Conservation (phyloP, 2,329 filamentous ascomycete species). For the Neoarthrinium moseri region DNA sequence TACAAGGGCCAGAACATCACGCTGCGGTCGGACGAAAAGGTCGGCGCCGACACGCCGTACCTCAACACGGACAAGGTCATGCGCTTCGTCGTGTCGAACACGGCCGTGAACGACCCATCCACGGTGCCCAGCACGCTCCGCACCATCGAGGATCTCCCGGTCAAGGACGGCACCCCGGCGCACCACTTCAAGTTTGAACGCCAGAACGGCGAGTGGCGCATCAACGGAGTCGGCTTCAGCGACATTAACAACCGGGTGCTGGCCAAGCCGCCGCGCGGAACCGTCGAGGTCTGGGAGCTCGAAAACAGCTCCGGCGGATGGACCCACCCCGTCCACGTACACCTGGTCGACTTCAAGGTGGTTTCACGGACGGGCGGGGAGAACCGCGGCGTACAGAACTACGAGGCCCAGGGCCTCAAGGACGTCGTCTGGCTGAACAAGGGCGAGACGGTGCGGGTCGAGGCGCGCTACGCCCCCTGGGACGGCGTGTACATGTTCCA, state of each 20-base stretch:
- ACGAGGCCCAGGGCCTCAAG: conserved; percentile 52
- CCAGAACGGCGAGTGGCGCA: conserved; percentile 43
- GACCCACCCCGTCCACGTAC: conserved; percentile 56
- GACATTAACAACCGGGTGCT: conserved; percentile 47
- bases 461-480: conserved; percentile 33
- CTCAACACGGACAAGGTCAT: conserved; percentile 50
- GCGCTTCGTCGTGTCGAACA: conserved; percentile 44
- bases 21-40: conserved; percentile 29
- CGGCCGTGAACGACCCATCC: conserved; percentile 33
- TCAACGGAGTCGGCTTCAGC: conserved; percentile 48
- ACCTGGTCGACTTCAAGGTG: conserved; percentile 58
- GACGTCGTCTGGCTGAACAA: conserved; percentile 55
- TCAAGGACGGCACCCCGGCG: conserved; percentile 32
- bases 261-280: conserved; percentile 44
- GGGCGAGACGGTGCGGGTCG: conserved; percentile 48
- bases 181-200: conserved; percentile 45
- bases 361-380: conserved; percentile 42
- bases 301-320: conserved; percentile 49
- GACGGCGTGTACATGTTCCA: conserved; percentile 52
- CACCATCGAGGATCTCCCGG: conserved; percentile 36
- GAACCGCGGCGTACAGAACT: conserved; percentile 42
- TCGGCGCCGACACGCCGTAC: conserved; percentile 47
- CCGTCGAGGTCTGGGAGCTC: conserved; percentile 48
- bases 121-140: conserved; percentile 32
- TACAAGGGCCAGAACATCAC: conserved; percentile 48